These are phyloP conservation scores for Backusella tarrabulga DNA, from an alignment of 192 early-diverging fungal species.

Conservation along the genomic window DNA sequence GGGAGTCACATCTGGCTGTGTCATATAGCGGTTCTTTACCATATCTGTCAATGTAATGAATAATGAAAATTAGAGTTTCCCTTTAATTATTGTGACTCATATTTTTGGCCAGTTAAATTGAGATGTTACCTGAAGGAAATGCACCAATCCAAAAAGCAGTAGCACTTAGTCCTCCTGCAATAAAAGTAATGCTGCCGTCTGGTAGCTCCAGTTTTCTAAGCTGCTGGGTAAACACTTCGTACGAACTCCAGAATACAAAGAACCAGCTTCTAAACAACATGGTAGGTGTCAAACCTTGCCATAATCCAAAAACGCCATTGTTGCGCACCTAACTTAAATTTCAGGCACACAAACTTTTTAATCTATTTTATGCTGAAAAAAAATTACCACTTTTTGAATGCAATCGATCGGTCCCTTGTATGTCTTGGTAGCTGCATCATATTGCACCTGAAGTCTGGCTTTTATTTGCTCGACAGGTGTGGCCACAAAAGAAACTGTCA, in stretches of 20 bases:
- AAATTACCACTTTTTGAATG: constrained; percentile 62
- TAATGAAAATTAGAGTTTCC: not conserved
- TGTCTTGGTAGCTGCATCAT: constrained; percentile 61
- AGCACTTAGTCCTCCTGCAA: constrained; percentile 83
- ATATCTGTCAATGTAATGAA: constrained; percentile 54
- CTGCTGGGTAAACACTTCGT: constrained; percentile 58
- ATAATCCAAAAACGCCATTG: constrained; percentile 80
- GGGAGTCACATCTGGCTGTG: constrained; percentile 73
- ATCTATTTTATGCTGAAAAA: not conserved
- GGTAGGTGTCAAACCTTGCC: constrained; percentile 82
- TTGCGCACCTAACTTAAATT: constrained; percentile 47
- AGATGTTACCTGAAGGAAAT: constrained; percentile 35
- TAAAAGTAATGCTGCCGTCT: constrained; percentile 65
- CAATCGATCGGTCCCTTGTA: constrained; percentile 90
- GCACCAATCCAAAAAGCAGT: constrained; percentile 83
- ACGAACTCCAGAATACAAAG: constrained; percentile 74
- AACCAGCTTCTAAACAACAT: constrained; percentile 83
- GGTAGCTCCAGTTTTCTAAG: constrained; percentile 49
- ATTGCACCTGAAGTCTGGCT: constrained; percentile 70
- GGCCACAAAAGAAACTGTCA: constrained; percentile 76
- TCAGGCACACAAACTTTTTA: not conserved
- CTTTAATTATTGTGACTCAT: constrained; percentile 1
- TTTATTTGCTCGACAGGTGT: constrained; percentile 83
- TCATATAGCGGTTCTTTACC: constrained; percentile 94
- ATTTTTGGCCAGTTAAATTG: not conserved